A percentile compares a stretch with the other conserved stretches of the same genome.
Evolutionary conservation across 495 filamentous ascomycete species (phyloP).

Genomic region (Penicillium riverlandense): DNA sequence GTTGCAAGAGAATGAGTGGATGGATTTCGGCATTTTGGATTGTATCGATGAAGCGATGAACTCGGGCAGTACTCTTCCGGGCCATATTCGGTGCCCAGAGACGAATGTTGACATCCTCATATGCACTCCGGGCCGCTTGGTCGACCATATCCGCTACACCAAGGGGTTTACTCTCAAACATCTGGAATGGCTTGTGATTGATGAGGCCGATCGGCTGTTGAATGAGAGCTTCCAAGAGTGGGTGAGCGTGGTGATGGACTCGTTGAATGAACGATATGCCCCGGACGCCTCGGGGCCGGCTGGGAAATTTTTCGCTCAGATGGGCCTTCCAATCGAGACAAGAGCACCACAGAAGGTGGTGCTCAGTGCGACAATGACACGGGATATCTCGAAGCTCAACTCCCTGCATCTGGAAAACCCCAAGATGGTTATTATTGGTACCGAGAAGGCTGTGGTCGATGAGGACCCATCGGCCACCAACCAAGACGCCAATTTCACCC

Average conservation of each 20-base stretch:
- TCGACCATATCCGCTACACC: slow-evolving; percentile 83
- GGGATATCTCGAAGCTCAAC: slow-evolving; percentile 73
- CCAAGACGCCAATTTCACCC: slow-evolving; percentile 38
- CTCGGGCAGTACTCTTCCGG: slow-evolving; percentile 37
- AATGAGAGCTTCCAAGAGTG: slow-evolving; percentile 91
- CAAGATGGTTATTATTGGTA: slow-evolving; percentile 63
- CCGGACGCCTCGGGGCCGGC: slow-evolving; percentile 44
- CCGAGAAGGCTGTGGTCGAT: slow-evolving; percentile 34
- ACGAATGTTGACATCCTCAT: slow-evolving; percentile 85
- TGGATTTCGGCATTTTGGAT: slow-evolving; percentile 39
- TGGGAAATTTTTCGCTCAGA: slow-evolving; percentile 28
- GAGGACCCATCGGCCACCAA: slow-evolving; percentile 14
- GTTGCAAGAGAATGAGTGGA: slow-evolving; percentile 39
- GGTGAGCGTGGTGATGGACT: slow-evolving; percentile 64
- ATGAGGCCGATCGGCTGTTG: slow-evolving; percentile 89
- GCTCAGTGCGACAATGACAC: slow-evolving; percentile 90
- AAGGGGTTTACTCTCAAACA: slow-evolving; percentile 68
- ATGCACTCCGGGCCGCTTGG: slow-evolving; percentile 84
- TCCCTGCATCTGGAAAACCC: slow-evolving; percentile 67
- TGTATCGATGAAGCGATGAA: slow-evolving; percentile 34
- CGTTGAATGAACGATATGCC: slow-evolving; percentile 44
- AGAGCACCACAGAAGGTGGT: slow-evolving; percentile 61
- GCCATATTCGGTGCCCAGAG: slow-evolving; percentile 53
- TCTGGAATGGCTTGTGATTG: slow-evolving; percentile 81
- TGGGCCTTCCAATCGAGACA: slow-evolving; percentile 29